These are phyloP conservation scores for Heliosperma pusillum DNA, from an alignment of 148 eudicot genomes.

Conservation along the genomic window DNA sequence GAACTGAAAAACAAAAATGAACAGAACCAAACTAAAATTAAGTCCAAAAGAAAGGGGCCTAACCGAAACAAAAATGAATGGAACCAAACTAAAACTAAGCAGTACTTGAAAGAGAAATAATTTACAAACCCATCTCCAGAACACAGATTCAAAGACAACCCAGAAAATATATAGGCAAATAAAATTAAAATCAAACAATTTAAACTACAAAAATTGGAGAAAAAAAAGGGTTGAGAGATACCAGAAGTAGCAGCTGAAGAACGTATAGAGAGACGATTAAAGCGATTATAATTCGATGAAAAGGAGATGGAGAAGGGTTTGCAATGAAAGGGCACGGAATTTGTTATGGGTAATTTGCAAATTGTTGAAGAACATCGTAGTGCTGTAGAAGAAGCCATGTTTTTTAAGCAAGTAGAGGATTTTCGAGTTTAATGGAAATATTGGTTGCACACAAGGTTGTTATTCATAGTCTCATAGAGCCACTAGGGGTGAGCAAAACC, in stretches of 20 bases:
- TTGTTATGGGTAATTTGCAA: conserved; percentile 19
- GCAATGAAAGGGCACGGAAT: conserved; percentile 2
- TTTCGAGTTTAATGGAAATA: too few species aligned
- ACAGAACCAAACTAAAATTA: neutral
- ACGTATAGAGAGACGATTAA: conserved; percentile 28
- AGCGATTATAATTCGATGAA: conserved; percentile 24
- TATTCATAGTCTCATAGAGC: too few species aligned
- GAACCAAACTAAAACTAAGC: neutral
- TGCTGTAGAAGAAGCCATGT: conserved; percentile 30
- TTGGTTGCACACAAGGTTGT: too few species aligned
- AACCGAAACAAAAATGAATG: neutral
- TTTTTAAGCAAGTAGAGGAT: neutral
- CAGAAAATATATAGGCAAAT: neutral
- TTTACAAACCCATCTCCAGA: neutral
- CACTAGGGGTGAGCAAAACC: too few species aligned
- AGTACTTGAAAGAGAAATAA: neutral
- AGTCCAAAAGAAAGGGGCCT: neutral
- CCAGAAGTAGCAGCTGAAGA: conserved; percentile 37
- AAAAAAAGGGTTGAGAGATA: neutral
- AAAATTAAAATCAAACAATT: neutral
- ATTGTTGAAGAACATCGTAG: conserved; percentile 24
- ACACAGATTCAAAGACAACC: too few species aligned
- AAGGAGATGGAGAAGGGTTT: conserved; percentile 27
- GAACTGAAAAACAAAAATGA: too few species aligned
- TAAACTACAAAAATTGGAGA: neutral